Conservation (phyloP, 2,329 filamentous ascomycete species). For the Nigrograna mackinnonii region DNA sequence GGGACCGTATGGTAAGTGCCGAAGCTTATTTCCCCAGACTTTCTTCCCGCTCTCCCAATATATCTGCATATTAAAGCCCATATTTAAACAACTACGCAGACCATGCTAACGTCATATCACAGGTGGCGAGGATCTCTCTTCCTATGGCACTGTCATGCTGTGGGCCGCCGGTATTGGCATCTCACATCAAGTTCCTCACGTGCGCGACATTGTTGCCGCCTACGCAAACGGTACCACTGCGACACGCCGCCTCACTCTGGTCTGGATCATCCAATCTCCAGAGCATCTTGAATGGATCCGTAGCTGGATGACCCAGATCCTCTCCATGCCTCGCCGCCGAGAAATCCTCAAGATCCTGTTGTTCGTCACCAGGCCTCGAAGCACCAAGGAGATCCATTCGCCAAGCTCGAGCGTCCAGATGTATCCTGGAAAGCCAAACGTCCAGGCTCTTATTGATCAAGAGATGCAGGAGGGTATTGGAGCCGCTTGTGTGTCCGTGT, state of each 20-base stretch:
- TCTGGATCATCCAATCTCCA: slow-evolving; percentile 91
- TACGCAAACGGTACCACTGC: slow-evolving; percentile 73
- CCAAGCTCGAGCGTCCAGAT: slow-evolving; percentile 83
- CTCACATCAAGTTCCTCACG: slow-evolving; percentile 89
- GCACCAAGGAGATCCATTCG: slow-evolving; percentile 78
- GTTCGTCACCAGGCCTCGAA: slow-evolving; percentile 86
- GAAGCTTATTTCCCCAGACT: slow-evolving; percentile 24
- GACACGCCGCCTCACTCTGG: slow-evolving; percentile 77
- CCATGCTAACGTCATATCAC: slow-evolving; percentile 29
- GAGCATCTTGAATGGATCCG: slow-evolving; percentile 93
- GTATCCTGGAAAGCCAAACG: slow-evolving; percentile 86
- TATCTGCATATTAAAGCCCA: slow-evolving; percentile 24
- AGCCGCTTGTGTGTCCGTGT: slow-evolving; percentile 85
- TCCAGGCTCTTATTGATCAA: slow-evolving; percentile 75
- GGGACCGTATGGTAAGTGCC: slow-evolving; percentile 71
- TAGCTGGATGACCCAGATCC: slow-evolving; percentile 85
- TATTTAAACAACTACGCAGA: slow-evolving; percentile 14
- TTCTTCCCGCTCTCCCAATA: slow-evolving; percentile 13
- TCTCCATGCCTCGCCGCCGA: slow-evolving; percentile 77
- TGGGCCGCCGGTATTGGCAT: slow-evolving; percentile 94
- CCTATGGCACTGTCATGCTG: slow-evolving; percentile 88
- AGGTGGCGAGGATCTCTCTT: slow-evolving; percentile 81
- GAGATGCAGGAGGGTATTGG: slow-evolving; percentile 83
- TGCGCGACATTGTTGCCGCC: slow-evolving; percentile 65
- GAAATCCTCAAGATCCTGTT: slow-evolving; percentile 85